Evolutionary conservation across 768 basidiomycete species (phyloP).

Genomic region (Boletus edulis): DNA sequence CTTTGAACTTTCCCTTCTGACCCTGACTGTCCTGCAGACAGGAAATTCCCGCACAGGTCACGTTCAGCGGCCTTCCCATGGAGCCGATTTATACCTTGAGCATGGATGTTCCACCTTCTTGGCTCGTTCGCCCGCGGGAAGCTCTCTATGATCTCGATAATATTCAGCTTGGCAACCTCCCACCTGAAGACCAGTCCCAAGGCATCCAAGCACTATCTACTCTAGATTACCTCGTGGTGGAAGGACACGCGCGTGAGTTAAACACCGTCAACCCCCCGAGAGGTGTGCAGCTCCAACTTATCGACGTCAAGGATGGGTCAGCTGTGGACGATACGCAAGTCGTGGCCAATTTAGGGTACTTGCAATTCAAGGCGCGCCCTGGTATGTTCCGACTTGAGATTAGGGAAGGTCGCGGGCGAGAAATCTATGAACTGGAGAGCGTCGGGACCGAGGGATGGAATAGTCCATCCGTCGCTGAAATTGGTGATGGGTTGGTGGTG

Average conservation of each 20-base stretch:
- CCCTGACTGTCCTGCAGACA: conserved; percentile 37
- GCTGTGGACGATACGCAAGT: conserved; percentile 84
- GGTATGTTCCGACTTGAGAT: conserved; percentile 85
- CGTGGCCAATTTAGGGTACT: conserved; percentile 92
- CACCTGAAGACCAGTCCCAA: conserved; percentile 44
- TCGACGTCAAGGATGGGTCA: conserved; percentile 38
- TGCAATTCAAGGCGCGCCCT: conserved; percentile 93
- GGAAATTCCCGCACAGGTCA: conserved; percentile 55
- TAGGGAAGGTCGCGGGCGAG: conserved; percentile 73
- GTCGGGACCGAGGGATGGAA: conserved; percentile 90
- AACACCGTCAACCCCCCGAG: conserved; percentile 69
- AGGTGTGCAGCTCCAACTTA: conserved; percentile 87
- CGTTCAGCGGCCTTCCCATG: conserved; percentile 71
- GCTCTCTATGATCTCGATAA: conserved; percentile 95
- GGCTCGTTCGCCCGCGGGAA: conserved; percentile 90
- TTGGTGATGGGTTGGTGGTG: conserved; percentile 73
- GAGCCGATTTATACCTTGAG: conserved; percentile 93
- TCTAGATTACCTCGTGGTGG: conserved; percentile 88
- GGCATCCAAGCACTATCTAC: conserved; percentile 80
- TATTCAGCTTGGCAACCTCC: conserved; percentile 74
- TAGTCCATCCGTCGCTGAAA: conserved; percentile 64
- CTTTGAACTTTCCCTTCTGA: not conserved
- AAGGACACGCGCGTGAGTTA: conserved; percentile 88
- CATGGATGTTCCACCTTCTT: conserved; percentile 87
- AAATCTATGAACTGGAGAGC: conserved; percentile 81